Base-by-base conservation (phyloP, 2,329 filamentous ascomycete genomes). In the Talaromyces atroroseus region DNA sequence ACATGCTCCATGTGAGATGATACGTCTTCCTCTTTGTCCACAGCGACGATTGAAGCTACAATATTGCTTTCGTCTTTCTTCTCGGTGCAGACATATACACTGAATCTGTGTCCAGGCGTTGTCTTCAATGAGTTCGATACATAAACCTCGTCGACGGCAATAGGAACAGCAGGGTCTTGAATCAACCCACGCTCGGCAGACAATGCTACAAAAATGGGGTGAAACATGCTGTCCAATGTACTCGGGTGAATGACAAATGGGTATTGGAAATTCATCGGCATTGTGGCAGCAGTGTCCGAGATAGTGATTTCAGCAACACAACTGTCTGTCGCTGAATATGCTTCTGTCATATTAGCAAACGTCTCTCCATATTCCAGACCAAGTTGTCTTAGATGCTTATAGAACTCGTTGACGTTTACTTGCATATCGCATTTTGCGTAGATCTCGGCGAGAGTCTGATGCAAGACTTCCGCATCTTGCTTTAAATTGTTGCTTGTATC, bases 171-270 rank as follows among this genome's bases (percentile, higher is more conserved):
- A 20, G 24, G 44, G 21, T 47, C 44, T 23, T 47, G 11, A 23
- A 47, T 18, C 20, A 29, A n/a, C 42, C 36, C n/a, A 50, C 16
- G 16, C 10, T 40, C 36, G 5, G 12, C 36, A 40, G 36, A 29
- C 7, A 29, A 29, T 10, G 61, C 60, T 0, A 61, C 56, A 24
- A 70, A 67, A 0, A 66, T 49, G 0, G 65, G 53, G 24, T 72
- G 70, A 26, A 72, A 68, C 8, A 70, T 57, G 42, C 58, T 64
- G 54, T 73, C 71, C 7, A 73, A 51, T 0, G 62, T 65, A 23
- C 64, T 64, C 2, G 70, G 71, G 52, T 72, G 70, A 11, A 72
- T 59, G 7, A 71, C 14, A 46, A 57, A 57, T 2, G 62, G 58
- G 44, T 63, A 58, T 51, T 70, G 59, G 49, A 65, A 68, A 7